Evolutionary conservation across 2,329 filamentous ascomycete genomes (phyloP), one percentile per base, ranked within the genome.

Genomic region (Ambrosiella cleistominuta): DNA sequence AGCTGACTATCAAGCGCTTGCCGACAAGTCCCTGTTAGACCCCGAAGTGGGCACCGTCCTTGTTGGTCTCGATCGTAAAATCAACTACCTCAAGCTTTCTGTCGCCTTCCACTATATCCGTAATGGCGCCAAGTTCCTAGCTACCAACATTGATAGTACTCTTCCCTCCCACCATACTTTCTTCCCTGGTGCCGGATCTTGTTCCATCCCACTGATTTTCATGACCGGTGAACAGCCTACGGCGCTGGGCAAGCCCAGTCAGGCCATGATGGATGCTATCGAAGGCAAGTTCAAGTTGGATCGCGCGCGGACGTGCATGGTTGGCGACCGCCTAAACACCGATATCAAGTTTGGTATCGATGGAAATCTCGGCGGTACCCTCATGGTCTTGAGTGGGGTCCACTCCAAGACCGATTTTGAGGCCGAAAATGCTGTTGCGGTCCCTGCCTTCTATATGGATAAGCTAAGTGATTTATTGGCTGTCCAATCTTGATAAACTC

Each of bases 191-290:
- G 93, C 93, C 0, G 93, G 93, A 0, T 85, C 87, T 1, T 83
- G 88, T 62, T 83, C 84, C 54, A 81, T 87, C 35, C 88, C 89
- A 1, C 71, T 98, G 61, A 75, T 84, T 57, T 85, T 85, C 68
- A 88, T 88, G 75, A 75, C 79, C 3, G 75, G 75, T 15, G 71
- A 80, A 67, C 76, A 85, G 65, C 91, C 93, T 0, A 71, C 88
- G 38, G 82, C 87, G 2, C 73, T 97, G 45, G 93, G 93, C 0
- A 98, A 98, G 73, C 93, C 93, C 2, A 95, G 88, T 68, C 89
- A 95, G 73, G 91, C 91, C 3, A 98, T 98, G 93, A 95, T 98
- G 91, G 91, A 97, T 69, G 89, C 93, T 2, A 86, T 98, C 59
- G 91, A 97, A 74, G 91, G 91, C 60, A 95, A 95, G 70, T 96